Evolutionary conservation across 768 basidiomycete genomes (phyloP).

Genomic region (Boletus sp.): DNA sequence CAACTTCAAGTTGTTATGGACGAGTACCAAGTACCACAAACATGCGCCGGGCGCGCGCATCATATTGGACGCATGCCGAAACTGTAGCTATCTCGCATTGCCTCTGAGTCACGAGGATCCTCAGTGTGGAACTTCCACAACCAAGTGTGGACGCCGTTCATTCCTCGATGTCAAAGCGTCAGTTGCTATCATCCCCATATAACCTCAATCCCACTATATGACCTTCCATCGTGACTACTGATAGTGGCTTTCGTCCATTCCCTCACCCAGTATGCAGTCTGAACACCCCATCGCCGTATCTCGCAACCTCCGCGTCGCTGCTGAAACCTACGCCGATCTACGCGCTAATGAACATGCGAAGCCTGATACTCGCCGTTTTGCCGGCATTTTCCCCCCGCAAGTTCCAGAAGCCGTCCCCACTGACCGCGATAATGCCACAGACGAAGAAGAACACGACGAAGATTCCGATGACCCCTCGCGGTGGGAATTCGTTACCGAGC

Average conservation of each 20-base stretch:
- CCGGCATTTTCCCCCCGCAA: conserved; percentile 18
- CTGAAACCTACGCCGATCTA: background rate
- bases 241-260: background rate
- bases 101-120: conserved; percentile 14
- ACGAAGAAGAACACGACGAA: conserved; percentile 16
- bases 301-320: conserved; percentile 4
- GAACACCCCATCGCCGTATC: background rate
- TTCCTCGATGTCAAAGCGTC: conserved; percentile 27
- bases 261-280: conserved; percentile 10
- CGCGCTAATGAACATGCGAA: background rate
- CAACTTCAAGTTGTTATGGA: background rate
- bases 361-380: conserved; percentile 30
- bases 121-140: conserved; percentile 16
- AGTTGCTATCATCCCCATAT: conserved; percentile 16
- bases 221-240: background rate
- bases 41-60: background rate
- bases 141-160: conserved; percentile 21
- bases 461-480: conserved; percentile 7
- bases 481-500: conserved; percentile 9
- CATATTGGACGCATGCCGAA: background rate
- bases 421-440: conserved; percentile 5
- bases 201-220: conserved; percentile 5
- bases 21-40: background rate
- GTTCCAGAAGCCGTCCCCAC: conserved; percentile 1
- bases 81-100: conserved; percentile 9